Conservation (phyloP, 805 yeast species). For the Yamadazyma takamatsuzukensis region DNA sequence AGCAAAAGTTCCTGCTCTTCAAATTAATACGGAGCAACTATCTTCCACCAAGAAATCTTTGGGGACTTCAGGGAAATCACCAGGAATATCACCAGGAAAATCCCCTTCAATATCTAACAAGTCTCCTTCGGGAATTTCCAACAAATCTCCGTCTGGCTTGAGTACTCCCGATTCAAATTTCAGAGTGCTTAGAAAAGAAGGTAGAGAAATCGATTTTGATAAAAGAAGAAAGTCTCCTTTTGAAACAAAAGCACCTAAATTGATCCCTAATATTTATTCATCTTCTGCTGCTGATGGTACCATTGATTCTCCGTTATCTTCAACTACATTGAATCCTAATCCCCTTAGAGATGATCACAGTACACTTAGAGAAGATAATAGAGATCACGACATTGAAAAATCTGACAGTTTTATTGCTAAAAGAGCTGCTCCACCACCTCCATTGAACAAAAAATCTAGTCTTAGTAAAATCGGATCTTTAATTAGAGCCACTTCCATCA, state of each 20-base stretch:
- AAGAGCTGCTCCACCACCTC: conserved; percentile 72
- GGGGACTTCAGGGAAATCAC: too few species aligned
- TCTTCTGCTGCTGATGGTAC: conserved; percentile 25
- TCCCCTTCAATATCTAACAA: conserved; percentile 4
- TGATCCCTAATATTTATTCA: conserved; percentile 31
- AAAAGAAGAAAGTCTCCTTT: conserved; percentile 75
- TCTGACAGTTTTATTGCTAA: conserved; percentile 52
- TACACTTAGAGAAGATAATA: neutral
- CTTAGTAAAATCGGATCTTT: conserved; percentile 6
- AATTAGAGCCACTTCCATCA: conserved; percentile 3
- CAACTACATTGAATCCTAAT: conserved; percentile 29
- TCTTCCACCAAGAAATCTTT: neutral
- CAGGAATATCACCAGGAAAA: conserved; percentile 9
- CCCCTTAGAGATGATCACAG: conserved; percentile 20
- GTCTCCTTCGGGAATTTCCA: too few species aligned
- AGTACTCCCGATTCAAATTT: conserved; percentile 31
- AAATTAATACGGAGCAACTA: conserved; percentile 10
- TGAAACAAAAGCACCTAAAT: conserved; percentile 42
- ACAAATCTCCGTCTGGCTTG: conserved; percentile 2
- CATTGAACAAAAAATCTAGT: conserved; percentile 21
- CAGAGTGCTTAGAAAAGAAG: conserved; percentile 62
- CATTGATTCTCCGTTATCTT: conserved; percentile 29
- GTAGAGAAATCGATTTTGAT: conserved; percentile 76
- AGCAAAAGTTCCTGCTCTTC: conserved; percentile 10
- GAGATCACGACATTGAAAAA: too few species aligned